Evolutionary conservation across 495 filamentous ascomycete species (phyloP).

Genomic region (Daldinia bambusicola): DNA sequence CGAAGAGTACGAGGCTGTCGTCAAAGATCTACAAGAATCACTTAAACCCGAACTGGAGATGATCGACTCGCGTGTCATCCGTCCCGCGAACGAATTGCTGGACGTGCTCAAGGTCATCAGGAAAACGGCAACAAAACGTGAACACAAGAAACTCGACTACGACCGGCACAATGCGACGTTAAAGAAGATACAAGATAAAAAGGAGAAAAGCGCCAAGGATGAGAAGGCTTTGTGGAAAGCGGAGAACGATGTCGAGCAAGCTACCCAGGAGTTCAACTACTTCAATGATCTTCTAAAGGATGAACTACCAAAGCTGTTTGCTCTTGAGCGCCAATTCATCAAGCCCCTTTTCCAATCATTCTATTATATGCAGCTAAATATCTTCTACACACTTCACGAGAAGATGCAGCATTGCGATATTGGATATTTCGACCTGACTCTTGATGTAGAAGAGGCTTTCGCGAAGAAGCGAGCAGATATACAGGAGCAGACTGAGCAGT

Average conservation of each 20-base stretch:
- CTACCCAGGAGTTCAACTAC: slow-evolving; percentile 95
- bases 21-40: slow-evolving; percentile 88
- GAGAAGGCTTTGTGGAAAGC: slow-evolving; percentile 97
- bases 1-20: slow-evolving; percentile 94
- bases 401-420: slow-evolving; percentile 97
- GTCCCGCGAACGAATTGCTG: slow-evolving; percentile 92
- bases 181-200: slow-evolving; percentile 98
- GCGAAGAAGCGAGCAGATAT: slow-evolving; percentile 86
- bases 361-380: slow-evolving; percentile 99
- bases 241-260: slow-evolving; percentile 88
- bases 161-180: slow-evolving; percentile 82
- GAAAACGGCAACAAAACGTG: slow-evolving; percentile 87
- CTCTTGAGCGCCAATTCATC: slow-evolving; percentile 96
- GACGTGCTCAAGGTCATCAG: slow-evolving; percentile 95
- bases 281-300: slow-evolving; percentile 97
- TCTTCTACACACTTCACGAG: slow-evolving; percentile 98
- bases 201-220: slow-evolving; percentile 94
- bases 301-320: slow-evolving; percentile 92
- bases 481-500: slow-evolving; percentile 80
- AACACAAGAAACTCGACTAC: slow-evolving; percentile 98
- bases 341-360: slow-evolving; percentile 97
- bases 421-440: slow-evolving; percentile 92
- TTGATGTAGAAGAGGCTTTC: slow-evolving; percentile 91
- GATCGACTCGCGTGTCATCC: slow-evolving; percentile 92
- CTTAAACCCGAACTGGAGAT: slow-evolving; percentile 94